phyloP scores from a whole-genome alignment of 768 basidiomycete genomes.

The Tylopilus sp. region DNA sequence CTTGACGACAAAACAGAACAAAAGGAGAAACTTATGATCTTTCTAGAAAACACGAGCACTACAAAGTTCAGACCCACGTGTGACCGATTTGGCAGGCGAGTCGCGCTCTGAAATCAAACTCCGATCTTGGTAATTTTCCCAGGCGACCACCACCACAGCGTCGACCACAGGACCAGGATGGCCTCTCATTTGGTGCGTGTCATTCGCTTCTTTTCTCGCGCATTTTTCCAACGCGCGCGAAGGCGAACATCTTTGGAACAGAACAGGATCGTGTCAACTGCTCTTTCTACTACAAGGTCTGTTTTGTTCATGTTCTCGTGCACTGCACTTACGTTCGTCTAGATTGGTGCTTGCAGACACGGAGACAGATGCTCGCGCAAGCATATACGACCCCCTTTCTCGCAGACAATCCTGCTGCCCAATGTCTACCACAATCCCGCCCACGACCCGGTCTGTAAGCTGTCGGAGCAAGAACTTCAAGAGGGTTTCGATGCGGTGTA shows the following conservation, averaged over 20 bases:
- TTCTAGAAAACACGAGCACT: neutral
- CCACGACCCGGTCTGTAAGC: slow-evolving; percentile 86
- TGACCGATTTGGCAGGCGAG: too few relatives aligned
- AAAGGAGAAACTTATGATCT: too few relatives aligned
- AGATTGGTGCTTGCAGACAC: slow-evolving; percentile 99
- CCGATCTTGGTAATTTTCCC: slow-evolving; percentile 21
- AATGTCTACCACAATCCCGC: slow-evolving; percentile 99
- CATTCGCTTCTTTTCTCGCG: neutral
- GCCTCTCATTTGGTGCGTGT: slow-evolving; percentile 72
- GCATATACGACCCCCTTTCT: slow-evolving; percentile 97
- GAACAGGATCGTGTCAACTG: slow-evolving; percentile 97
- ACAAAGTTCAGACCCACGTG: neutral
- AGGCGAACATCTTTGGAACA: slow-evolving; percentile 96
- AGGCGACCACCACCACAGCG: neutral
- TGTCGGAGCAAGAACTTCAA: slow-evolving; percentile 83
- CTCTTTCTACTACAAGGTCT: slow-evolving; percentile 96
- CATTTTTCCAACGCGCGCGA: slow-evolving; percentile 2
- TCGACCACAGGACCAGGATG: slow-evolving; percentile 30
- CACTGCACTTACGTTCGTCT: slow-evolving; percentile 5
- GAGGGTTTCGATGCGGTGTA: slow-evolving; percentile 93
- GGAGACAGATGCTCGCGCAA: slow-evolving; percentile 98
- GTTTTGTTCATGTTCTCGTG: slow-evolving; percentile 17
- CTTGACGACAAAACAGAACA: too few relatives aligned
- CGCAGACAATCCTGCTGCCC: slow-evolving; percentile 92
- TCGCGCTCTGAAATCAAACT: slow-evolving; percentile 5